Evolutionary conservation across 176 grass and related monocot genomes (phyloP), one percentile per base, ranked within the genome.

Genomic region (Dendrocalamus sinicus): DNA sequence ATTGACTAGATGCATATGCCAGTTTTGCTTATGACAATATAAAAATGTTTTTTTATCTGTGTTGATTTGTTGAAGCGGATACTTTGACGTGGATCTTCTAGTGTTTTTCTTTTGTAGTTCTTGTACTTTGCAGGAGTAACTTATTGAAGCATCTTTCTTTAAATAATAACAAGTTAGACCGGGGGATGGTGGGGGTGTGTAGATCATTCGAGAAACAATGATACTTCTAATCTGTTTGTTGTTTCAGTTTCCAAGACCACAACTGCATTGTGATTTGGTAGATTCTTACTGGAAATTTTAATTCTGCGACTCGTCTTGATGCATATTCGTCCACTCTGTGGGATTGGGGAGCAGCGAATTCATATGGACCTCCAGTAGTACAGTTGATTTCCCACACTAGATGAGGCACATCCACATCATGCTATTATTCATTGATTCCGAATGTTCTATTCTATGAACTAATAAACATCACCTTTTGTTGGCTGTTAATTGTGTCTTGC

Each of bases 211-310:
- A 20, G 8, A 32, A 73, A 43, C 20, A 22, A 62, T 2, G 11
- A 73, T 84, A 13, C 41, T 75, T 80, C 24, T 60, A 43, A 53
- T 23, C 35, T 22, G 50, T 22, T 79, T 12, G 65, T 44, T 48
- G 14, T 72, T 72, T 24, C 12, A n/a, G 5, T 37, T 72, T 23
- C 3, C 64, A 67, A 75, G 62, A 68, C 19, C n/a, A 46, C 44
- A 69, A 59, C 22, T 1, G 9, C 6, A 17, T 10, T 54, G 7
- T 77, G 47, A 19, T 54, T 24, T 70, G 45, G 12, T 46, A 52
- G 15, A 16, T 69, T 85, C 26, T 39, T 81, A 6, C 44, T 69
- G 9, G 26, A 47, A 26, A 58, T 15, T 50, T 35, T 40, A 24
- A 57, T 50, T 77, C 12, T 48, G 52, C 17, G 16, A 22, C 32